Evolutionary conservation across 2,329 filamentous ascomycete genomes (phyloP).

Genomic region (Sporothrix brasiliensis): DNA sequence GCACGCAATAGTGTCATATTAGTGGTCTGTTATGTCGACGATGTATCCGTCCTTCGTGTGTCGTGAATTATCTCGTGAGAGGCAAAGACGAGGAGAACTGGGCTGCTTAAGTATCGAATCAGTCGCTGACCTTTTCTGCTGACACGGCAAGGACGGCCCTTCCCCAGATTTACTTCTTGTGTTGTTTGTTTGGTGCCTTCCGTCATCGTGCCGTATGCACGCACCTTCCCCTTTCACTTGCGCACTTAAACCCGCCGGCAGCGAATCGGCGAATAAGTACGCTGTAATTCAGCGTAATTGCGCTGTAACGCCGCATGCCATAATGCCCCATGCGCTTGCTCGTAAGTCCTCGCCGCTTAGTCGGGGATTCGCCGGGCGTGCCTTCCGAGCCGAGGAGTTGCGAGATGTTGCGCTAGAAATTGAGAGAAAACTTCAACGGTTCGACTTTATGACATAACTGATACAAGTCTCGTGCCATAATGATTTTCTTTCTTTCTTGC

Average conservation of each 20-base stretch:
- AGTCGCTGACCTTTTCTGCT: not conserved
- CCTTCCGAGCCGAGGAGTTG: conserved; percentile 26
- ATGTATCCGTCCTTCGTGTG: not conserved
- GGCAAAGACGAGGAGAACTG: not conserved
- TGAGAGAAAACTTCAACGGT: not conserved
- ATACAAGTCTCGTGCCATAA: not conserved
- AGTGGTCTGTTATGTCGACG: not conserved
- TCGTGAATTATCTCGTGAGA: not conserved
- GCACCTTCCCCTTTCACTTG: not conserved
- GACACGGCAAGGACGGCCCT: conserved; percentile 1
- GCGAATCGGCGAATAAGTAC: conserved; percentile 23
- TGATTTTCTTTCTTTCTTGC: not conserved
- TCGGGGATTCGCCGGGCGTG: conserved; percentile 17
- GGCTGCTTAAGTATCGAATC: conserved; percentile 4
- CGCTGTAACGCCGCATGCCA: conserved; percentile 2
- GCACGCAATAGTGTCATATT: conserved; percentile 27
- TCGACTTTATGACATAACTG: too few species aligned
- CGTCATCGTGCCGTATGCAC: not conserved
- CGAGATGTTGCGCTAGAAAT: not conserved
- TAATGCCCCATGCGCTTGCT: not conserved
- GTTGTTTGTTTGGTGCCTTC: not conserved
- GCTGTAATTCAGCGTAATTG: too few species aligned
- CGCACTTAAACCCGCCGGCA: not conserved
- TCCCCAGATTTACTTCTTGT: not conserved
- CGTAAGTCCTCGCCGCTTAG: conserved; percentile 12